A percentile compares a stretch with the other conserved stretches of the same genome.
These are phyloP conservation scores for Begonia fuchsioides DNA, from an alignment of 306 rosid species.

Conservation along the genomic window DNA sequence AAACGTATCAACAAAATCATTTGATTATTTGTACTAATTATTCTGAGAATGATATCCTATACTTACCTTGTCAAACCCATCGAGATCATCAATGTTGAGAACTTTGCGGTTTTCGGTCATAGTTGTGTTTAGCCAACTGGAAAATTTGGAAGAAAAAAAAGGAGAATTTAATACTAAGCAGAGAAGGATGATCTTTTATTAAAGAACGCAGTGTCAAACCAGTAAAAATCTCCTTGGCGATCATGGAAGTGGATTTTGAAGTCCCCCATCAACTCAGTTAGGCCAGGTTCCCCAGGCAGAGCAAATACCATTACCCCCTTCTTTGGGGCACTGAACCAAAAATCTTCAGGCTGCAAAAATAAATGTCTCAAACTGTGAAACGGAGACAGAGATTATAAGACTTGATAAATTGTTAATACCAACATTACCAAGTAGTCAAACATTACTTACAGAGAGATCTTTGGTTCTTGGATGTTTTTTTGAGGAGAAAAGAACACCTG, in stretches of 20 bases:
- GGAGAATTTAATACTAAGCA: slow-evolving; percentile 10
- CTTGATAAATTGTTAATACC: slow-evolving; percentile 4
- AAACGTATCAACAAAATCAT: too few relatives aligned
- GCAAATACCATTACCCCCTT: slow-evolving; percentile 98
- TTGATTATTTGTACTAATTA: too few relatives aligned
- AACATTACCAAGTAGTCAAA: slow-evolving; percentile 10
- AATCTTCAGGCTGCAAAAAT: slow-evolving; percentile 69
- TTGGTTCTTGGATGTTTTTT: slow-evolving; percentile 88
- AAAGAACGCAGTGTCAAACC: slow-evolving; percentile 26
- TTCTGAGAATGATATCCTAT: neutral
- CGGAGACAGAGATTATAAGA: neutral
- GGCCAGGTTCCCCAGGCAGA: slow-evolving; percentile 94
- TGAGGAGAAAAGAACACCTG: slow-evolving; percentile 88
- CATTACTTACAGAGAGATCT: slow-evolving; percentile 67
- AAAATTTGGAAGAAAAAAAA: slow-evolving; percentile 12
- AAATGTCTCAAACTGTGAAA: neutral
- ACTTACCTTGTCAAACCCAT: slow-evolving; percentile 87
- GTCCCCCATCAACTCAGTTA: slow-evolving; percentile 81
- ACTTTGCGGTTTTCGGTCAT: slow-evolving; percentile 85
- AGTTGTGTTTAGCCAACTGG: slow-evolving; percentile 89
- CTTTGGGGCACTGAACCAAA: slow-evolving; percentile 95
- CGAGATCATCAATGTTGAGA: slow-evolving; percentile 59
- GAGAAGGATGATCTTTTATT: slow-evolving; percentile 5
- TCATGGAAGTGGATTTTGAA: slow-evolving; percentile 90
- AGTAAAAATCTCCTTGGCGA: slow-evolving; percentile 96